phyloP scores from a whole-genome alignment of 768 basidiomycete species.

The Symmetrospora coprosmae region DNA sequence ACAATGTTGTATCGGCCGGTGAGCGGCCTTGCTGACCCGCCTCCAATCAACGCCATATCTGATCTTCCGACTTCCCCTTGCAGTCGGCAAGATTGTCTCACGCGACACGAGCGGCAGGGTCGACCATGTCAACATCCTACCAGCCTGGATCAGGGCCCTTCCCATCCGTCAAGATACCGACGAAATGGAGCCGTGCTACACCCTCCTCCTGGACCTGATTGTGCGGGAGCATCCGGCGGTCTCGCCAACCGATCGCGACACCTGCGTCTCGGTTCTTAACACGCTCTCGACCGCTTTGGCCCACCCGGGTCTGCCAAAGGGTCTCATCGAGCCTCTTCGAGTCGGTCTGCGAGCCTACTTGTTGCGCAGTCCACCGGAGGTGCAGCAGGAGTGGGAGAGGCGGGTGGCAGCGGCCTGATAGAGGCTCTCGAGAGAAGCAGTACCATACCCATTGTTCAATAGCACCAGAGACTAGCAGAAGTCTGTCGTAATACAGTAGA shows the following conservation, averaged over 20 bases:
- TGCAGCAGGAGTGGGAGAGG: not conserved
- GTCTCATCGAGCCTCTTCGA: not conserved
- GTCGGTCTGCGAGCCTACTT: not conserved
- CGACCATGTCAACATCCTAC: not conserved
- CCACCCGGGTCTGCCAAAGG: not conserved
- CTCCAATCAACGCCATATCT: not conserved
- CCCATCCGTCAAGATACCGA: conserved; percentile 12
- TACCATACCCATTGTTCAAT: too few species aligned
- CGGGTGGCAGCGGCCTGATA: not conserved
- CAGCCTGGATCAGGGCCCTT: not conserved
- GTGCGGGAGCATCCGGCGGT: conserved; percentile 5
- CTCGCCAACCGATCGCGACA: not conserved
- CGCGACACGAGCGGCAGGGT: not conserved
- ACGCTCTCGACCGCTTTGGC: not conserved
- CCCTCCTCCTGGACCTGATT: conserved; percentile 17
- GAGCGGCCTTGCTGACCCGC: not conserved
- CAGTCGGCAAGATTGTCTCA: conserved; percentile 2
- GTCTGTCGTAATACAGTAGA: too few species aligned
- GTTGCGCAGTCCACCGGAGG: not conserved
- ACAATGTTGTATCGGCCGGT: conserved; percentile 16
- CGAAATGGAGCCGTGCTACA: conserved; percentile 14
- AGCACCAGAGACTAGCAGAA: too few species aligned
- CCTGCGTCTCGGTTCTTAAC: not conserved
- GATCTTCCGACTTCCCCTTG: not conserved
- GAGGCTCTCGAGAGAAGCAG: too few species aligned